These are phyloP conservation scores for Neonectria sp. DNA, from an alignment of 2,329 filamentous ascomycete genomes.

Conservation along the genomic window DNA sequence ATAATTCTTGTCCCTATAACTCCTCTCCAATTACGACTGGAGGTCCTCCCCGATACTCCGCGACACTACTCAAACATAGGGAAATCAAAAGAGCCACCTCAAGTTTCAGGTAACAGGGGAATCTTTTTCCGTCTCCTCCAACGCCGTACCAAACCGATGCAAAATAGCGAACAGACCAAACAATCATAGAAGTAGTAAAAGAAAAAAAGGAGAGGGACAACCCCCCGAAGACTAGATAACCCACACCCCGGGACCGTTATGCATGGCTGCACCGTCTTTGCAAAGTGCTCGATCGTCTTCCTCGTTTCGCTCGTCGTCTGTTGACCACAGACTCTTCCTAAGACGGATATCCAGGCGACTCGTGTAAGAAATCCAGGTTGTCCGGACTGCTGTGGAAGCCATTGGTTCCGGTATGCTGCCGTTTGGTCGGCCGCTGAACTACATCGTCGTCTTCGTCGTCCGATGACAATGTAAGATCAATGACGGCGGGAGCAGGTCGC, in stretches of 20 bases:
- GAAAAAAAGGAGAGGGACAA: not conserved
- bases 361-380: slow-evolving; percentile 41
- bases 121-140: slow-evolving; percentile 50
- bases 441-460: slow-evolving; percentile 69
- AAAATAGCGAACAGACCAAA: slow-evolving; percentile 18
- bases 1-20: not conserved
- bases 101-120: slow-evolving; percentile 43
- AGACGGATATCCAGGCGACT: slow-evolving; percentile 40
- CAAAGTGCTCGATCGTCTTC: slow-evolving; percentile 28
- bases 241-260: slow-evolving; percentile 3
- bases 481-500: slow-evolving; percentile 66
- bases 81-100: slow-evolving; percentile 40
- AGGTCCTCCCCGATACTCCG: slow-evolving; percentile 16
- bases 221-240: slow-evolving; percentile 12
- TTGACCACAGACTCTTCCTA: slow-evolving; percentile 37
- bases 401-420: slow-evolving; percentile 55
- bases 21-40: slow-evolving; percentile 23
- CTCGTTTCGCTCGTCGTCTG: slow-evolving; percentile 27
- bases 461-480: slow-evolving; percentile 71
- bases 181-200: not conserved
- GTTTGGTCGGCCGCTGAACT: slow-evolving; percentile 62
- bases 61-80: slow-evolving; percentile 24
- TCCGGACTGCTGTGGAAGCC: slow-evolving; percentile 40
- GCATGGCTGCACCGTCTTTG: slow-evolving; percentile 6
- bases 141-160: slow-evolving; percentile 43